Evolutionary conservation across 179 eudicot species (phyloP), one percentile per base, ranked within the genome.

Genomic region (Sideroxylon spinosum): DNA sequence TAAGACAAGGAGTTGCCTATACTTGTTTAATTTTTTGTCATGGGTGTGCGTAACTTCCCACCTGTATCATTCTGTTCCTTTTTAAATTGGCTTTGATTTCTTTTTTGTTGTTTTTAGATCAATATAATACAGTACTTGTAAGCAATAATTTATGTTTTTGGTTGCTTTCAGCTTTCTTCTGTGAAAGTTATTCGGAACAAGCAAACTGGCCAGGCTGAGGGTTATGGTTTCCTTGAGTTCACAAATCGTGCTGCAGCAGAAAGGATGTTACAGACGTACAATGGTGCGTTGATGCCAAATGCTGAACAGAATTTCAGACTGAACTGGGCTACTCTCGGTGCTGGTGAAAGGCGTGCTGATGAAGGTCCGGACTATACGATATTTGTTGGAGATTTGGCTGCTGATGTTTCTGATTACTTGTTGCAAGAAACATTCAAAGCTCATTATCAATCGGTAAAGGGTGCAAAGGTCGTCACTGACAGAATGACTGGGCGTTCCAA

Each of bases 361-460:
- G 94, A 90, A 48, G 37, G 83, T 44, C 82, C 97, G 59, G 98
- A 93, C 73, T 69, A 83, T 80, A 85, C 97, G 13, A 85, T 95
- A 67, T 95, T 95, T 87, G 98, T 95, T 70, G 98, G 98, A 49
- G 97, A 95, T 81, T 87, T 95, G 85, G 93, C 97, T 81, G 84
- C 89, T 71, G 97, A 95, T 76, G 98, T 95, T 63, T 81, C 92
- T 64, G 97, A 95, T 82, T 88, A 84, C 74, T 9, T 85, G 69
- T 82, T 95, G 63, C 97, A 88, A 77, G 98, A 95, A 81, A 90
- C 98, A 78, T 95, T 95, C 77, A 87, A 84, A 78, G 72, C 85
- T 77, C 86, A 82, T 50, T 95, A 90, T 79, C 82, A 82, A 25
- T 91, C 97, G 23, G 91, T 90, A 0, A 95, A 90, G 86, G 97